Base-by-base conservation (phyloP, 2,329 filamentous ascomycete genomes). In the Neofusicoccum sp. region DNA sequence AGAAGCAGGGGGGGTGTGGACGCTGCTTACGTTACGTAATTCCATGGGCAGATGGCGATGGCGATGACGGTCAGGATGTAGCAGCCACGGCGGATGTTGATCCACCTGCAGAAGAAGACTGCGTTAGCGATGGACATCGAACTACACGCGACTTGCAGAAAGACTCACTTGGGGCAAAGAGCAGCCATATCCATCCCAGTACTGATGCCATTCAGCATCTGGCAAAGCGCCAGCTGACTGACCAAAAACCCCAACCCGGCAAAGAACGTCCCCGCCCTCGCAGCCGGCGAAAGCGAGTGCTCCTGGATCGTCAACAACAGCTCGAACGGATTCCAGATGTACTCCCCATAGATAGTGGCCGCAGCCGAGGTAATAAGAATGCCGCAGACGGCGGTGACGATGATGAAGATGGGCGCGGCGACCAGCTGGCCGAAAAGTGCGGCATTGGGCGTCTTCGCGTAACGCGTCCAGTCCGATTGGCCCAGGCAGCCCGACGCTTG, bases 381-480 rank as follows among this genome's bases (percentile, higher is more conserved):
- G 0, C 76, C 77, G 6, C 78, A 72, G 12, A 79, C 65, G 1
- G 73, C 72, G 2, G 69, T 70, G 3, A 72, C 62, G 33, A 73
- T 74, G 34, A 71, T 70, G 56, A 76, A 77, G 0, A 78, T 51
- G 0, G 75, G 75, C 8, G 75, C 74, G 0, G 71, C 67, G 4
- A 77, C 53, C 0, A 68, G 65, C 59, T 78, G 75, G 0, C 74
- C 75, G 63, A 69, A 68, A 12, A 75, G 69, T 1, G 75, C 74
- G 34, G 75, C 67, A 4, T 65, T 64, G 0, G 74, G 74, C 2
- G 63, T 64, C 28, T 61, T 67, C 0, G 76, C 68, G 38, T 61
- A 81, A 3, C 78, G 72, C 2, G 76, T 76, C 64, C 79, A 80
- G 64, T 80, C 78, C 14, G 73, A 76, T 11, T 74, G 73, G 40